Evolutionary conservation across 2,329 filamentous ascomycete species (phyloP).

Genomic region (Paecilomyces formosus): DNA sequence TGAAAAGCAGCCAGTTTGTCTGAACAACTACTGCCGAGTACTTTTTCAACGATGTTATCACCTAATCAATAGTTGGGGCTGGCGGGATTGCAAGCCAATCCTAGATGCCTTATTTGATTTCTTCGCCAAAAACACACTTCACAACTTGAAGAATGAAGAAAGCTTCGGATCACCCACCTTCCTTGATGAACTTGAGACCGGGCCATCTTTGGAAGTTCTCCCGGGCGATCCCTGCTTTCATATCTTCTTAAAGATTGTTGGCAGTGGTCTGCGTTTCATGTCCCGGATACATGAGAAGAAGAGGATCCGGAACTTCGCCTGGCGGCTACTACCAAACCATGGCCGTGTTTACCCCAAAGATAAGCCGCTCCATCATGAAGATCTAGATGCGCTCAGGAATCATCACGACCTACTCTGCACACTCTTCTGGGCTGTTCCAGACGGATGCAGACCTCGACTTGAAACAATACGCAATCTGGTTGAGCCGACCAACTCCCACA

Average conservation of each 20-base stretch:
- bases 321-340: constrained; percentile 54
- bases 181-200: constrained; percentile 42
- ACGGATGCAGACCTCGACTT: constrained; percentile 45
- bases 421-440: constrained; percentile 51
- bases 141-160: constrained; percentile 46
- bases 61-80: constrained; percentile 50
- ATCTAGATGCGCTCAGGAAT: constrained; percentile 52
- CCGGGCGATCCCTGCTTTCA: constrained; percentile 50
- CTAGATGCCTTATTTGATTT: constrained; percentile 52
- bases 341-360: constrained; percentile 55
- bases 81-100: constrained; percentile 48
- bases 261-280: constrained; percentile 43
- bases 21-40: constrained; percentile 49
- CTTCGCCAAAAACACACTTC: constrained; percentile 48
- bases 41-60: constrained; percentile 46
- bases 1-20: constrained; percentile 31
- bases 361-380: constrained; percentile 43
- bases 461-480: constrained; percentile 48
- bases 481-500: constrained; percentile 50
- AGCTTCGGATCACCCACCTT: constrained; percentile 46
- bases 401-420: constrained; percentile 56
- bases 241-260: constrained; percentile 52
- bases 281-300: constrained; percentile 41
- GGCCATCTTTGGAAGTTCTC: constrained; percentile 37
- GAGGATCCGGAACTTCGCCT: constrained; percentile 49